Percentiles rank a stretch among this genome's conserved stretches.
These are phyloP conservation scores for Phaeoacremonium minimum DNA, from an alignment of 2,329 filamentous ascomycete species.

Conservation along the genomic window DNA sequence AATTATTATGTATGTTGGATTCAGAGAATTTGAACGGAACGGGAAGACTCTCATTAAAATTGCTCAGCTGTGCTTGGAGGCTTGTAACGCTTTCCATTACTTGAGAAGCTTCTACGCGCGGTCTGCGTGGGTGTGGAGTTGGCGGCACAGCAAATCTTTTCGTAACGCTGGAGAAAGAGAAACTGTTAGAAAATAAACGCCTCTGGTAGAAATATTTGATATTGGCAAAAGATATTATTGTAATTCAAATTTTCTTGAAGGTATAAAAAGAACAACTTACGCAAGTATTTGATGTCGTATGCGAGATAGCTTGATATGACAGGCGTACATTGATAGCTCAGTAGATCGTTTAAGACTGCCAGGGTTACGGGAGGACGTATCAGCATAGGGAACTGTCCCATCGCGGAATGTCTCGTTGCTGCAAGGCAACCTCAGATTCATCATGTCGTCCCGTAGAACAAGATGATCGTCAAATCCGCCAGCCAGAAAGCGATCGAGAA, in stretches of 20 bases:
- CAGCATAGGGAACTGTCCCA: constrained; percentile 9
- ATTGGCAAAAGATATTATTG: too few relatives aligned
- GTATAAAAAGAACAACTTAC: too few relatives aligned
- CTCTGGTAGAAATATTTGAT: too few relatives aligned
- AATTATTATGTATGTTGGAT: constrained; percentile 24
- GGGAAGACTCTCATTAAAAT: constrained; percentile 28
- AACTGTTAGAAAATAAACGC: too few relatives aligned
- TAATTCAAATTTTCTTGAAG: too few relatives aligned
- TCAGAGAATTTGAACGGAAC: constrained; percentile 26
- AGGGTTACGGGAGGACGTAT: neutral
- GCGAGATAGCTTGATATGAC: constrained; percentile 28
- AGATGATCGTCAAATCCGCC: constrained; percentile 36
- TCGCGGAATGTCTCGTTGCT: constrained; percentile 25
- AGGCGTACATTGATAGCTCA: constrained; percentile 19
- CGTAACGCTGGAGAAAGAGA: constrained; percentile 12
- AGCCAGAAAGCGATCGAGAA: constrained; percentile 30
- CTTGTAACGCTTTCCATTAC: constrained; percentile 30
- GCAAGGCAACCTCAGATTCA: constrained; percentile 32
- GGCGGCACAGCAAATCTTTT: constrained; percentile 8
- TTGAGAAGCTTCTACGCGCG: constrained; percentile 26
- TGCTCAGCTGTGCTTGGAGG: constrained; percentile 31
- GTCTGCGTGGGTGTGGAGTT: constrained; percentile 13
- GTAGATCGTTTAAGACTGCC: neutral
- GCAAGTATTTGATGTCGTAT: constrained; percentile 30
- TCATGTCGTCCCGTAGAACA: constrained; percentile 27